Evolutionary conservation across 371 early-diverging fungal genomes (phyloP).

Genomic region (Fennellomyces sp.): DNA sequence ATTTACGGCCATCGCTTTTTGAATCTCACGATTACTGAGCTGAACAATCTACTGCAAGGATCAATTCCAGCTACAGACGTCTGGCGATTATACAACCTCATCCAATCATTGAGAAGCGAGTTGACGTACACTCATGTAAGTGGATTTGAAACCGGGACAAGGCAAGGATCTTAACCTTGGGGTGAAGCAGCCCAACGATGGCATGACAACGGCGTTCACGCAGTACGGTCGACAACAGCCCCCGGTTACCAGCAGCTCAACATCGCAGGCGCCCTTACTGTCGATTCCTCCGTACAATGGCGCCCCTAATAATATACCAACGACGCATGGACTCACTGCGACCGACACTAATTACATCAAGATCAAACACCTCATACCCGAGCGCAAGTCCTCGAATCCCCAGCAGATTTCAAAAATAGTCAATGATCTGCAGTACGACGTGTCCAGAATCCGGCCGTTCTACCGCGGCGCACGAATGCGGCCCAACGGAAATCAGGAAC

Average conservation of each 20-base stretch:
- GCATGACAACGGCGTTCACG: conserved; percentile 6
- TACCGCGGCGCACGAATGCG: background rate
- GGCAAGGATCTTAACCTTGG: background rate
- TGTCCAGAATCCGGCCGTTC: conserved; percentile 10
- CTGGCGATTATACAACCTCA: conserved; percentile 25
- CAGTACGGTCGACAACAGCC: conserved; percentile 1
- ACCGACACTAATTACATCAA: conserved; percentile 12
- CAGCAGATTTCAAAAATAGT: conserved; percentile 28
- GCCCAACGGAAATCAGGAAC: background rate
- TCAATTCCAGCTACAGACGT: conserved; percentile 30
- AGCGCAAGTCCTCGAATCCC: conserved; percentile 33
- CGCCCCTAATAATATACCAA: conserved; percentile 3
- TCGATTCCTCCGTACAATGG: background rate
- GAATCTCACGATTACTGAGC: conserved; percentile 11
- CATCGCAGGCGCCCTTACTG: background rate
- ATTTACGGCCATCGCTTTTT: conserved; percentile 24
- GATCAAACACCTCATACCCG: conserved; percentile 29
- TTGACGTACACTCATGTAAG: conserved; percentile 10
- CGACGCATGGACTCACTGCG: background rate
- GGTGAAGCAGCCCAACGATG: background rate
- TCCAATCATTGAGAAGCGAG: conserved; percentile 23
- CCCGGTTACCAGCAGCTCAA: background rate
- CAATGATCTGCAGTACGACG: conserved; percentile 16
- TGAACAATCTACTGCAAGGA: conserved; percentile 18
- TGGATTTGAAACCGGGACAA: background rate